Percentiles rank a stretch among this genome's conserved stretches.
phyloP scores from a whole-genome alignment of 345 rosid species.

The Psidium guajava region DNA sequence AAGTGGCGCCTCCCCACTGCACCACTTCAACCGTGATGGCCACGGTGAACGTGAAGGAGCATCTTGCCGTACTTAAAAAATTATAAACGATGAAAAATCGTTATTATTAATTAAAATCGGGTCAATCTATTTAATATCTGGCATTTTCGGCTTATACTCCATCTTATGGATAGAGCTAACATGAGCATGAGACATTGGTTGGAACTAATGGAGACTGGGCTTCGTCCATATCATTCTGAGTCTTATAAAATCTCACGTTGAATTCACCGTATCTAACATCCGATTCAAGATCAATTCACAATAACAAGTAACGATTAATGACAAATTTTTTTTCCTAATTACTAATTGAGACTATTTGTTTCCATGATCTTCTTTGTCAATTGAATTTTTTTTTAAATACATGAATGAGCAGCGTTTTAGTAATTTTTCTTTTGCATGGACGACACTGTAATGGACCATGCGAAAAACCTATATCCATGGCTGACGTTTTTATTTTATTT shows the following conservation, averaged over 20 bases:
- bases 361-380: neutral
- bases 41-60: neutral
- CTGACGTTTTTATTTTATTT: neutral
- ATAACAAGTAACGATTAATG: too few species aligned
- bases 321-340: neutral
- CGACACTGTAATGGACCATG: rapidly evolving
- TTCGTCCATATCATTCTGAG: neutral
- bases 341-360: neutral
- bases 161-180: neutral
- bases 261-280: too few species aligned
- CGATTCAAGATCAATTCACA: too few species aligned
- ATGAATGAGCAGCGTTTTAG: neutral
- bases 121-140: neutral
- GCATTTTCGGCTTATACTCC: neutral
- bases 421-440: neutral
- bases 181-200: neutral
- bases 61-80: neutral
- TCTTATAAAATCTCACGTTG: neutral
- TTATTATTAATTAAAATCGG: neutral
- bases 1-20: neutral
- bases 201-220: neutral
- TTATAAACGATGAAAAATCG: neutral
- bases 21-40: neutral
- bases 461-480: neutral
- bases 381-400: neutral